Conservation (phyloP, 495 filamentous ascomycete genomes). For the Xylaria longipes region DNA sequence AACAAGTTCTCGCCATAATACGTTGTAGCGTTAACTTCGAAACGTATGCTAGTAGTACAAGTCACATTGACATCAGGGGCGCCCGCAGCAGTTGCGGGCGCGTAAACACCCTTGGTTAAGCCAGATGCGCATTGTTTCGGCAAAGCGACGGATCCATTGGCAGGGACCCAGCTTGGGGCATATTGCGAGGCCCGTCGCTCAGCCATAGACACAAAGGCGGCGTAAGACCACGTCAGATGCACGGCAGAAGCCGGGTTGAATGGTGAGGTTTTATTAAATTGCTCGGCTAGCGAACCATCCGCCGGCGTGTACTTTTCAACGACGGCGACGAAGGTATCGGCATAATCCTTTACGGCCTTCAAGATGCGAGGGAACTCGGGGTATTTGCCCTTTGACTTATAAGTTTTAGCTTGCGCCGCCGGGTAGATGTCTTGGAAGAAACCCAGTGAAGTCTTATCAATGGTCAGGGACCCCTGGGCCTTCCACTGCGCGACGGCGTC, state of each 20-base stretch:
- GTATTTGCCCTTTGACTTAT: constrained; percentile 16
- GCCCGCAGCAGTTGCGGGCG: constrained; percentile 45
- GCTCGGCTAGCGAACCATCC: constrained; percentile 63
- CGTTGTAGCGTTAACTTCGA: constrained; percentile 51
- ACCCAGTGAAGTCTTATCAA: constrained; percentile 52
- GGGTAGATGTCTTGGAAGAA: constrained; percentile 61
- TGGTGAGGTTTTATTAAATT: constrained; percentile 57
- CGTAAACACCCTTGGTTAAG: constrained; percentile 53
- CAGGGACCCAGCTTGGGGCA: constrained; percentile 36
- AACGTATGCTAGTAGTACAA: constrained; percentile 47
- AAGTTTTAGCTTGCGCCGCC: constrained; percentile 48
- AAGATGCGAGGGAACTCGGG: constrained; percentile 54
- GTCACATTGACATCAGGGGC: constrained; percentile 44
- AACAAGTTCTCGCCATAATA: constrained; percentile 59
- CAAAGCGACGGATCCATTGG: constrained; percentile 25
- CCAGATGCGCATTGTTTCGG: constrained; percentile 33
- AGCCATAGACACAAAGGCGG: constrained; percentile 48
- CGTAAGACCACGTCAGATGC: constrained; percentile 62
- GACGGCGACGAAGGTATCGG: constrained; percentile 64
- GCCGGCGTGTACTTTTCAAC: constrained; percentile 55
- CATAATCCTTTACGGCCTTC: constrained; percentile 60
- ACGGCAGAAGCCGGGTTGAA: constrained; percentile 57
- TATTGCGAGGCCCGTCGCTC: constrained; percentile 34
- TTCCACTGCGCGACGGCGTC: constrained; percentile 65
- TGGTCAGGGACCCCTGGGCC: constrained; percentile 48